Conservation (phyloP, 106 monocot species). For the Chionographis japonica region DNA sequence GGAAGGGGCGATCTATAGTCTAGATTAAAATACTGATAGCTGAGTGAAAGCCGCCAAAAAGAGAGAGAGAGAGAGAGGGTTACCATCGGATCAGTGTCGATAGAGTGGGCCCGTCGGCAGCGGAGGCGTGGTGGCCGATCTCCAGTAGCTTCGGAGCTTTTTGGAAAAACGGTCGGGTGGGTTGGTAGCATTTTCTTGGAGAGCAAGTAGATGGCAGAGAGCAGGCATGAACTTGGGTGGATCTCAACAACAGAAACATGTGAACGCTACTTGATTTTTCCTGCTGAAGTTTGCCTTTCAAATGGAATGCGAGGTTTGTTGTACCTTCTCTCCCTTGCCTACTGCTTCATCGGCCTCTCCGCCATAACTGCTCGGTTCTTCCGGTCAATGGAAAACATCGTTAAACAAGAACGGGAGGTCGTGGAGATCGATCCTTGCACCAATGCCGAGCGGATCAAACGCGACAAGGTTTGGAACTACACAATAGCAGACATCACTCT, state of each 20-base stretch:
- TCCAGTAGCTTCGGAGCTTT: no score
- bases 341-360: conserved; percentile 77
- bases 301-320: conserved; percentile 27
- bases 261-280: conserved; percentile 44
- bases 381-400: conserved; percentile 71
- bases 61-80: no score
- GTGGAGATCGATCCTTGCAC: conserved; percentile 40
- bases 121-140: no score
- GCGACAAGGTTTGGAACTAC: conserved; percentile 78
- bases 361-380: conserved; percentile 73
- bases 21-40: no score
- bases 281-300: conserved; percentile 40
- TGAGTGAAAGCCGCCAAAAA: no score
- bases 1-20: no score
- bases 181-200: no score
- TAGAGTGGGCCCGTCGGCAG: no score
- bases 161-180: no score
- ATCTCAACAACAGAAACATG: conserved; percentile 19
- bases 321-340: conserved; percentile 53
- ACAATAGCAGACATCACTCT: conserved; percentile 70
- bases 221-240: neutral
- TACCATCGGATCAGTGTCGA: no score
- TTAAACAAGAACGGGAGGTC: conserved; percentile 51
- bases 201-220: conserved; percentile 4
- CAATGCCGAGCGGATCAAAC: conserved; percentile 18